A percentile compares a stretch with the other conserved stretches of the same genome.
phyloP scores from a whole-genome alignment of 306 rosid genomes.

The Begonia peltatifolia region DNA sequence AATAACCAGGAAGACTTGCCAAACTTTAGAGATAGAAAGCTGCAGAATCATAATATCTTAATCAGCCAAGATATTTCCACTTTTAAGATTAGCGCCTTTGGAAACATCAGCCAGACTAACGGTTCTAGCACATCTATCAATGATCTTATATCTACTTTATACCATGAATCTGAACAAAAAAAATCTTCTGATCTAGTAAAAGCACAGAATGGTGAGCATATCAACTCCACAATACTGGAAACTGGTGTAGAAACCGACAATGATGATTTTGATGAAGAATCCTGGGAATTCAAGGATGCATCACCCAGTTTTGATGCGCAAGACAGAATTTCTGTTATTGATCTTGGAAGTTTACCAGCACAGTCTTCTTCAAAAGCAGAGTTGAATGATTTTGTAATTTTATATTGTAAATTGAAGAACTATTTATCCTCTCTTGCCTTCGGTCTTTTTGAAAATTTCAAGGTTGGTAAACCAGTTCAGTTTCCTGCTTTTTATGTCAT shows the following conservation, averaged over 20 bases:
- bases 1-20: constrained; percentile 49
- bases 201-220: constrained; percentile 21
- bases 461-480: constrained; percentile 28
- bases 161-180: constrained; percentile 49
- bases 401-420: constrained; percentile 54
- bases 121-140: constrained; percentile 40
- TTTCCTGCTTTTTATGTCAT: constrained; percentile 4
- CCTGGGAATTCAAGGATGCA: constrained; percentile 75
- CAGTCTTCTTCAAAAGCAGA: constrained; percentile 22
- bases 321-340: constrained; percentile 20
- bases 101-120: constrained; percentile 17
- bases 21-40: constrained; percentile 54
- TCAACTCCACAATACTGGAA: constrained; percentile 16
- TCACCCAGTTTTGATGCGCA: constrained; percentile 15
- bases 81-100: constrained; percentile 18
- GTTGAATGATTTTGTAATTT: constrained; percentile 36
- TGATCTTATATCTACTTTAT: constrained; percentile 68
- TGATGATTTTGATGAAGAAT: constrained; percentile 47
- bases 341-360: constrained; percentile 19
- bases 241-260: constrained; percentile 20
- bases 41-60: constrained; percentile 26
- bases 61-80: constrained; percentile 28
- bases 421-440: constrained; percentile 31
- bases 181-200: constrained; percentile 26
- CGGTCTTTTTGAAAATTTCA: constrained; percentile 42